These are phyloP conservation scores for Puccinia horiana DNA, from an alignment of 1,284 basidiomycete genomes.

Conservation along the genomic window DNA sequence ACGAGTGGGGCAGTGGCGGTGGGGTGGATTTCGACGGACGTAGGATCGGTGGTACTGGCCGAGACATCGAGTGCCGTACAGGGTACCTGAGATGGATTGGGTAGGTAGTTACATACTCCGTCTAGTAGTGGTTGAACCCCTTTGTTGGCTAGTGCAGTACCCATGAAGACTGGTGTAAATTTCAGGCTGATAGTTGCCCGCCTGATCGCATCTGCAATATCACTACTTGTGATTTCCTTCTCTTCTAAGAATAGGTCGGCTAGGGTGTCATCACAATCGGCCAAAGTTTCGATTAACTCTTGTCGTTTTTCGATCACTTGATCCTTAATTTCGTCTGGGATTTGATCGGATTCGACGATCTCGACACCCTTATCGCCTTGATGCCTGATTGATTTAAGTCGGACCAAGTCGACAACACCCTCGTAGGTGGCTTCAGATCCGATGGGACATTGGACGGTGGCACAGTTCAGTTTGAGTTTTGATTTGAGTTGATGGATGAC, in stretches of 20 bases:
- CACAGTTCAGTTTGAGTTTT: conserved; percentile 88
- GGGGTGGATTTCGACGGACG: conserved; percentile 74
- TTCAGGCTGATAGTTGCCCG: conserved; percentile 83
- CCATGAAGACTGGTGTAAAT: conserved; percentile 95
- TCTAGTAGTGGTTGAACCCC: conserved; percentile 92
- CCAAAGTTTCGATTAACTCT: conserved; percentile 91
- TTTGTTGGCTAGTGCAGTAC: conserved; percentile 97
- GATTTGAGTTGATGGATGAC: conserved; percentile 88
- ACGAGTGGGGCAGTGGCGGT: conserved; percentile 84
- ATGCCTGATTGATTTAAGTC: conserved; percentile 94
- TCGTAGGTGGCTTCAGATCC: conserved; percentile 83
- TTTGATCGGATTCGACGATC: conserved; percentile 82
- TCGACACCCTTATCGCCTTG: conserved; percentile 86
- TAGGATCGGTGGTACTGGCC: conserved; percentile 66
- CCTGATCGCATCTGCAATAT: conserved; percentile 82
- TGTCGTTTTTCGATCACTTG: conserved; percentile 78
- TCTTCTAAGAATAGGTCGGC: conserved; percentile 90
- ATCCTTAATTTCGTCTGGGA: conserved; percentile 73
- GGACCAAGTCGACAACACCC: conserved; percentile 90
- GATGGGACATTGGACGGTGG: conserved; percentile 95
- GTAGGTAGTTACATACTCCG: conserved; percentile 92
- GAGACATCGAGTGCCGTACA: conserved; percentile 81
- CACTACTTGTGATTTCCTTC: conserved; percentile 69
- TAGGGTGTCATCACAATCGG: conserved; percentile 92
- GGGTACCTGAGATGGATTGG: conserved; percentile 79